Conservation (phyloP, 1,284 basidiomycete species). For the Sanguinoderma infundibulare region DNA sequence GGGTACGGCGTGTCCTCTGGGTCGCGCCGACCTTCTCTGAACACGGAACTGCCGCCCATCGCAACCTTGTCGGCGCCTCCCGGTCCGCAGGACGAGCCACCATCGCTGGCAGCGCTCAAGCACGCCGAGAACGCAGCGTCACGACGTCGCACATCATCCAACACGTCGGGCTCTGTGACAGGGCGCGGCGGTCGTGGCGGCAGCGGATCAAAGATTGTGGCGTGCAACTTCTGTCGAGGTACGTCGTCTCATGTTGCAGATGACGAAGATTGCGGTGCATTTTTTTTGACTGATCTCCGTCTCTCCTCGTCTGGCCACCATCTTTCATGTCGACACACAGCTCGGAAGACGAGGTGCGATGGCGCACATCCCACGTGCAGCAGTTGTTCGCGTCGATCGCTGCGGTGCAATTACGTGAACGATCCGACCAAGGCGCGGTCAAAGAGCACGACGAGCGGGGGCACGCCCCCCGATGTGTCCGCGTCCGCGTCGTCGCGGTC, state of each 20-base stretch:
- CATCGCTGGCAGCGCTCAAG: conserved; percentile 25
- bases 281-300: conserved; percentile 15
- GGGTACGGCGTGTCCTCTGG: conserved; percentile 16
- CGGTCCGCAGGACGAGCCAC: conserved; percentile 20
- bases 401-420: conserved; percentile 80
- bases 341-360: conserved; percentile 84
- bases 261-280: conserved; percentile 12
- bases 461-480: conserved; percentile 26
- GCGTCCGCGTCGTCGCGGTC: conserved; percentile 30
- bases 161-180: conserved; percentile 56
- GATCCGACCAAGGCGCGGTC: conserved; percentile 45
- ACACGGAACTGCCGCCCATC: conserved; percentile 68
- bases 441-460: conserved; percentile 20
- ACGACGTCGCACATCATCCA: conserved; percentile 64
- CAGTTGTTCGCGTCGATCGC: conserved; percentile 72
- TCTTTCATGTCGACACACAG: too few relatives aligned
- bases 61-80: conserved; percentile 58
- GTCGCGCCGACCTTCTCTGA: conserved; percentile 22
- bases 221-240: conserved; percentile 85
- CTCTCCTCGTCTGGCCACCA: background rate
- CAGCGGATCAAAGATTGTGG: conserved; percentile 81
- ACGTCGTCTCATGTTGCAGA: conserved; percentile 30
- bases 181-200: conserved; percentile 34
- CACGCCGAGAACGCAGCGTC: conserved; percentile 13
- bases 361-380: conserved; percentile 79